Evolutionary conservation across 306 rosid genomes (phyloP).

Genomic region (Arachis hypogaea): DNA sequence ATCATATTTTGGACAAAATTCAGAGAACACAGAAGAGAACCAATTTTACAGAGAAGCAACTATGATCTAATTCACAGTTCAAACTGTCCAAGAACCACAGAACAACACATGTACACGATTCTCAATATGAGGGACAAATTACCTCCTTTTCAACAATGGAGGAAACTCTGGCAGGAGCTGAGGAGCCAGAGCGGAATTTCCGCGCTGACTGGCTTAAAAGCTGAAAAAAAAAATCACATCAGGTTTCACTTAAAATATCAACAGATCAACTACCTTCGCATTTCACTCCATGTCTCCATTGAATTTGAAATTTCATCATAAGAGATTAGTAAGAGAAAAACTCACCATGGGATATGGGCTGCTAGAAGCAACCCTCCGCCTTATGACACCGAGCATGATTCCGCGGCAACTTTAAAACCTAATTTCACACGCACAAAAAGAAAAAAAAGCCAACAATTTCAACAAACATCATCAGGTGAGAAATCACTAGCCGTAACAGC

Average conservation of each 20-base stretch:
- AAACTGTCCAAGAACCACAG: neutral
- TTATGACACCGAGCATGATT: conserved; percentile 61
- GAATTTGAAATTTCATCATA: neutral
- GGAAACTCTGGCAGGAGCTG: conserved; percentile 51
- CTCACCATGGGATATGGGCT: conserved; percentile 59
- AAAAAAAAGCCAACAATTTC: conserved; percentile 2
- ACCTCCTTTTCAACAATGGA: conserved; percentile 62
- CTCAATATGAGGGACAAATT: neutral
- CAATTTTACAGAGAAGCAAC: neutral
- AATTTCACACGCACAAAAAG: neutral
- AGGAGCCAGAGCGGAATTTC: conserved; percentile 42
- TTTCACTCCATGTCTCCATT: neutral
- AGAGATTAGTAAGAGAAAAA: neutral
- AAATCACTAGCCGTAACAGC: neutral
- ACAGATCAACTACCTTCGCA: neutral
- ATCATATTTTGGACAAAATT: conserved; percentile 11
- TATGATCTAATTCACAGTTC: neutral
- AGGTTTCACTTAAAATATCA: conserved; percentile 3
- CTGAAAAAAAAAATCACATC: conserved; percentile 42
- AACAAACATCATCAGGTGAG: conserved; percentile 8
- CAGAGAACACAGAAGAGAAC: conserved; percentile 13
- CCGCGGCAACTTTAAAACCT: conserved; percentile 38
- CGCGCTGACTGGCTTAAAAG: conserved; percentile 49
- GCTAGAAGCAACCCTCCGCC: conserved; percentile 77
- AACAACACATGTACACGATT: neutral